Percentiles rank a stretch among this genome's conserved stretches.
Conservation (phyloP, 2,329 filamentous ascomycete genomes). For the Calonectria crousiana region DNA sequence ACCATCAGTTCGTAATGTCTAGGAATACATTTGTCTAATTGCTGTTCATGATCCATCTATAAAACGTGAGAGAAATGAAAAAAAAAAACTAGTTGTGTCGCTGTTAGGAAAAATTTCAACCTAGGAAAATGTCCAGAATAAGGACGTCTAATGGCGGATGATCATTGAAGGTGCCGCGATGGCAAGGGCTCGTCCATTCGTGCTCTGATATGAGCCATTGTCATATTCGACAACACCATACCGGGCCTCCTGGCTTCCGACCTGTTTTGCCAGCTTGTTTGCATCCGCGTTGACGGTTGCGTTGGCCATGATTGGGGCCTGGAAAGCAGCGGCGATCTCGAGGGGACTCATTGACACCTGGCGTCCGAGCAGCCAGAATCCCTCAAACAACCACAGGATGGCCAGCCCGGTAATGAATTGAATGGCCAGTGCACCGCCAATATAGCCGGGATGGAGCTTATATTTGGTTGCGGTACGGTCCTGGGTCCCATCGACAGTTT, state of each 20-base stretch:
- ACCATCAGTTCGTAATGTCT: not conserved
- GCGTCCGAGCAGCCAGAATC: constrained; percentile 18
- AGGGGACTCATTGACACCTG: constrained; percentile 17
- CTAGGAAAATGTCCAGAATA: not conserved
- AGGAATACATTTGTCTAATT: constrained; percentile 3
- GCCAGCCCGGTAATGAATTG: not conserved
- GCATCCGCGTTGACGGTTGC: constrained; percentile 13
- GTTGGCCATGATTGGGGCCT: constrained; percentile 5
- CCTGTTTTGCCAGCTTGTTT: constrained; percentile 17
- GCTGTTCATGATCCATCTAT: constrained; percentile 2
- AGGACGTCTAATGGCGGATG: not conserved
- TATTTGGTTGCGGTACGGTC: constrained; percentile 6
- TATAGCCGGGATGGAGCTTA: not conserved
- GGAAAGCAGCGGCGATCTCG: constrained; percentile 19
- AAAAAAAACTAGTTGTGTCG: not conserved
- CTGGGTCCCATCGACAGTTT: constrained; percentile 5
- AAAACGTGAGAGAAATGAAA: not conserved
- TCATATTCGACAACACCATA: constrained; percentile 1
- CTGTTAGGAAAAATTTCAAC: not conserved
- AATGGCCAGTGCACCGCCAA: not conserved
- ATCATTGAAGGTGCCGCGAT: not conserved
- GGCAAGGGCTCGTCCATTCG: not conserved
- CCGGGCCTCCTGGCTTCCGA: not conserved
- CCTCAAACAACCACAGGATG: constrained; percentile 3
- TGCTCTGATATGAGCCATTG: not conserved